Evolutionary conservation across 2,329 filamentous ascomycete species (phyloP).

Genomic region (Pseudogymnoascus sp.): DNA sequence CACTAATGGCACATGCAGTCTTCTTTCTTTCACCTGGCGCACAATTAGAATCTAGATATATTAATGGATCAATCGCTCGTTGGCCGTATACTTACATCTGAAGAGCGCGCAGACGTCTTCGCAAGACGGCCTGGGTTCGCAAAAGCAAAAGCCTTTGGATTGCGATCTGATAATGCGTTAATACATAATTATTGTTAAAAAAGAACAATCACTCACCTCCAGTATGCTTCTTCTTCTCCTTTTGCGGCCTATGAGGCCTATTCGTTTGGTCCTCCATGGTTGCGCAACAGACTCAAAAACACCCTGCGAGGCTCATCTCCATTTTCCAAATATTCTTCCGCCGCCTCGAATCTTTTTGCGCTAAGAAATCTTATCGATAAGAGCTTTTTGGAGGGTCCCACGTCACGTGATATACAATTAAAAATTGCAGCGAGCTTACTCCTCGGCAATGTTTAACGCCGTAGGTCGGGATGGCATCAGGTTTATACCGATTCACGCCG

Average conservation of each 20-base stretch:
- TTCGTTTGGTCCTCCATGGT: slow-evolving; percentile 77
- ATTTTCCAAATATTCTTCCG: slow-evolving; percentile 8
- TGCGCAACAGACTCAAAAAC: slow-evolving; percentile 9
- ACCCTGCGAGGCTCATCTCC: slow-evolving; percentile 6
- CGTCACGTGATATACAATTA: background rate
- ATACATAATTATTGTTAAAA: background rate
- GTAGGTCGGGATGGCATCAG: background rate
- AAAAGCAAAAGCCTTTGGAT: slow-evolving; percentile 30
- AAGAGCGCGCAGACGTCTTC: slow-evolving; percentile 39
- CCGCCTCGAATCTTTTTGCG: slow-evolving; percentile 5
- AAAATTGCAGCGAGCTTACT: background rate
- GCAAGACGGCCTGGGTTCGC: slow-evolving; percentile 29
- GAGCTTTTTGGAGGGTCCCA: background rate
- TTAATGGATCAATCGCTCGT: background rate
- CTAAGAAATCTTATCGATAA: slow-evolving; percentile 8
- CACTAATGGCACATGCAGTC: slow-evolving; percentile 90
- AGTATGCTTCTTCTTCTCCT: slow-evolving; percentile 76
- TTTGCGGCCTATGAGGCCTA: slow-evolving; percentile 74
- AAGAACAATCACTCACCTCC: slow-evolving; percentile 39
- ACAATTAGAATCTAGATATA: slow-evolving; percentile 11
- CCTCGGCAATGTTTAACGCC: slow-evolving; percentile 5
- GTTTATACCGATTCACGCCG: background rate
- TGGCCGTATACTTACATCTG: slow-evolving; percentile 38
- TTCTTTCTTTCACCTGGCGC: slow-evolving; percentile 78
- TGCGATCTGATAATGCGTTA: slow-evolving; percentile 22